Base-by-base conservation (phyloP, 2,329 filamentous ascomycete genomes). In the Pseudogymnoascus sp. region DNA sequence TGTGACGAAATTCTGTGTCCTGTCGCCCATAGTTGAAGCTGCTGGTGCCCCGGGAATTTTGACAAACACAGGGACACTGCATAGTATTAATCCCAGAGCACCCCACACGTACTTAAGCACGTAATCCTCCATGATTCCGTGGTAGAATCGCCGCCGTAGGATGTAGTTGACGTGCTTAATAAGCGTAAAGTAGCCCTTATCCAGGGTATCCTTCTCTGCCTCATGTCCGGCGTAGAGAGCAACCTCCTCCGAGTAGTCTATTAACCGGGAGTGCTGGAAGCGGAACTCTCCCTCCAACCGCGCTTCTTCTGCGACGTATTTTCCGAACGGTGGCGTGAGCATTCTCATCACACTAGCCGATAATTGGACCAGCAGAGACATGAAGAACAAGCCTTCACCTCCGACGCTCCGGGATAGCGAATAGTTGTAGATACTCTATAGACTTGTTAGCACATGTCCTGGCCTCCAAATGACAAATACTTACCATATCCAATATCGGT, bases 61-160 rank as follows among this genome's bases (percentile, higher is more conserved):
- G 80, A 99, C 90, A 75, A 99, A 99, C 1, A 97, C 93, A 0
- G 95, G 95, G 0, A 96, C 87, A 75, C 91, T 96, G 80, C 95
- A 99, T 8, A 99, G 86, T 67, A 96, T 76, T 67, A 99, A 82
- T 1, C 95, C 95, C 47, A 99, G 76, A 1, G 95, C 93, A 42
- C 95, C 95, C 95, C 95, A 99, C 77, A 97, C 95, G 75, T 99
- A 99, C 76, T 99, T 99, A 77, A 99, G 96, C 64, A 97, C 91
- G 76, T 97, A 99, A 75, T 99, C 95, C 75, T 99, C 95, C 93
- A 97, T 97, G 71, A 99, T 88, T n/a, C 93, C 93, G 74, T 99
- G 93, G 75, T 97, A 97, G 75, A 99, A 90, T 60, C 95, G 86
- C 66, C 91, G 83, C 40, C 93, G 84, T 66, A 99, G 78, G 68